A percentile compares a stretch with the other conserved stretches of the same genome.
Evolutionary conservation across 164 flowering plant species (phyloP).

Genomic region (Amborella trichopoda): DNA sequence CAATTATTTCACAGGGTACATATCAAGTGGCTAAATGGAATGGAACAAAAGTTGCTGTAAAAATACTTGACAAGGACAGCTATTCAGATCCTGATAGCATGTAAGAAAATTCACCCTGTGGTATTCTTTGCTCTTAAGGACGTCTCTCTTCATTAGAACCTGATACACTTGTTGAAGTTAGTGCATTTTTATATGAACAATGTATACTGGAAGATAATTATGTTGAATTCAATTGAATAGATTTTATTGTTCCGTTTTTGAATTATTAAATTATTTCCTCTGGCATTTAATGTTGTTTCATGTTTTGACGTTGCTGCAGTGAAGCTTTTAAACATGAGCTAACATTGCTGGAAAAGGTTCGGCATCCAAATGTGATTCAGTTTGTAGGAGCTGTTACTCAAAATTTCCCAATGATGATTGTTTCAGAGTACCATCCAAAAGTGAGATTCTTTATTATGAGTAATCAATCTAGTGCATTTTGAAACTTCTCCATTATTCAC

Average conservation of each 20-base stretch:
- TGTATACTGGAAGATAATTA: too few species aligned
- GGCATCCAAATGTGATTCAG: constrained; percentile 95
- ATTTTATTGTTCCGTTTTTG: too few species aligned
- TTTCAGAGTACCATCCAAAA: constrained; percentile 72
- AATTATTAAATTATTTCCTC: too few species aligned
- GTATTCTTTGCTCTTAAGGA: too few species aligned
- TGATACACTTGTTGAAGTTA: too few species aligned
- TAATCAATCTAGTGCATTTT: too few species aligned
- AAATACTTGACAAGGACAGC: constrained; percentile 84
- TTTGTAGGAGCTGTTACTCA: constrained; percentile 99
- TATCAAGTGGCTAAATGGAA: constrained; percentile 99
- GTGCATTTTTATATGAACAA: too few species aligned
- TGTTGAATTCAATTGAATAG: too few species aligned
- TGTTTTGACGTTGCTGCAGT: constrained; percentile 22
- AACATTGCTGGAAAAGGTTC: constrained; percentile 60
- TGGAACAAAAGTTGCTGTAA: constrained; percentile 90
- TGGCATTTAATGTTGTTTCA: too few species aligned
- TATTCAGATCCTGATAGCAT: constrained; percentile 78
- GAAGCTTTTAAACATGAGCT: constrained; percentile 68
- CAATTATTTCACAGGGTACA: constrained; percentile 68
- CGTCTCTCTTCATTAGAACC: too few species aligned
- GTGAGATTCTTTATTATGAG: constrained; percentile 23
- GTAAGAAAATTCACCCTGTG: too few species aligned
- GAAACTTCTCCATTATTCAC: too few species aligned
- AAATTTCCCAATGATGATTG: constrained; percentile 96